Percentiles rank a stretch among this genome's conserved stretches.
These are phyloP conservation scores for Plectosphaerella plurivora DNA, from an alignment of 2,329 filamentous ascomycete genomes.

Conservation along the genomic window DNA sequence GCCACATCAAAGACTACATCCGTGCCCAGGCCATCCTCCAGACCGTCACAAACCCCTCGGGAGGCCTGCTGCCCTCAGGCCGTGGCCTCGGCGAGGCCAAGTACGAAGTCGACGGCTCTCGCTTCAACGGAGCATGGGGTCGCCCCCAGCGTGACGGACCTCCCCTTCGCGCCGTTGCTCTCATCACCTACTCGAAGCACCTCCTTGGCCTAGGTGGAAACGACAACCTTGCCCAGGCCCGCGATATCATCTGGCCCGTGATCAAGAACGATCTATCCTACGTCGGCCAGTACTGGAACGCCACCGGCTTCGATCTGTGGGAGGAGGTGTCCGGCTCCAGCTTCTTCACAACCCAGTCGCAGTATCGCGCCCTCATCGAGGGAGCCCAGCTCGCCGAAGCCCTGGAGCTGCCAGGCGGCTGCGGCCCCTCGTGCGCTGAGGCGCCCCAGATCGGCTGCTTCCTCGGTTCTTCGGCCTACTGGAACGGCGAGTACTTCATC, in stretches of 20 bases:
- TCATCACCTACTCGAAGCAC: constrained; percentile 46
- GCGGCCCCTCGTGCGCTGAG: constrained; percentile 41
- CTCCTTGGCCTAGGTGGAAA: constrained; percentile 39
- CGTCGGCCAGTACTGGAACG: constrained; percentile 49
- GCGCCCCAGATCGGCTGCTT: constrained; percentile 49
- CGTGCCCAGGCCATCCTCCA: constrained; percentile 47
- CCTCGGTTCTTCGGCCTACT: constrained; percentile 43
- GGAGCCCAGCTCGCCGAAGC: constrained; percentile 46
- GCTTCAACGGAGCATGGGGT: constrained; percentile 50
- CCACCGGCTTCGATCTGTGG: constrained; percentile 56
- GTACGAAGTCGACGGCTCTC: constrained; percentile 44
- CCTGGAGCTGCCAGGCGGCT: constrained; percentile 36
- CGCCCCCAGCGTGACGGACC: constrained; percentile 57
- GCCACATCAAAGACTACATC: constrained; percentile 47
- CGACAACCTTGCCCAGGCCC: constrained; percentile 32
- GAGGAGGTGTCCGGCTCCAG: constrained; percentile 54
- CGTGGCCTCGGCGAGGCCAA: constrained; percentile 52
- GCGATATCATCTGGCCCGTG: constrained; percentile 47
- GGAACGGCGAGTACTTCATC: constrained; percentile 50
- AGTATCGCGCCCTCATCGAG: constrained; percentile 45
- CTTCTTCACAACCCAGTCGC: constrained; percentile 54
- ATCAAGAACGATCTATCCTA: constrained; percentile 54
- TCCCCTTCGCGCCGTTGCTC: constrained; percentile 51
- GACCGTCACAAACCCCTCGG: constrained; percentile 47
- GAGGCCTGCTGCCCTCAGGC: constrained; percentile 35